Evolutionary conservation across 805 yeast genomes (phyloP).

Genomic region (Suhomyces faveliae): DNA sequence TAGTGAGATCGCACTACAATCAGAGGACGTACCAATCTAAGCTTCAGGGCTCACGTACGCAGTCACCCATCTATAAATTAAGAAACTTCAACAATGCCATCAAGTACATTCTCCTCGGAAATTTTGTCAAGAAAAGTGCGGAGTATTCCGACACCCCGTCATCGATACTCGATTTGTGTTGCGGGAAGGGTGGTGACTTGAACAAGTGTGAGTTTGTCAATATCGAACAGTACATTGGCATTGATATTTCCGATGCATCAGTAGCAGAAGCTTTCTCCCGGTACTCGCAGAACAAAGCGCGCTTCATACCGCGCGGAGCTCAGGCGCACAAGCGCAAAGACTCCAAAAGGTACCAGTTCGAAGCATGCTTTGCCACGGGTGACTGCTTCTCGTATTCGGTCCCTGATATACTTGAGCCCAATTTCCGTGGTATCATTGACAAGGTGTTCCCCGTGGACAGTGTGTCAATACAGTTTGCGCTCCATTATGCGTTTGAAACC

Average conservation of each 20-base stretch:
- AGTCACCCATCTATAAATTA: conserved; percentile 81
- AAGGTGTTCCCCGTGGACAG: conserved; percentile 79
- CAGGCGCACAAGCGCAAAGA: conserved; percentile 23
- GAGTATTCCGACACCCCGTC: conserved; percentile 20
- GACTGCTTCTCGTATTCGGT: conserved; percentile 79
- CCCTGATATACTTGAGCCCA: conserved; percentile 61
- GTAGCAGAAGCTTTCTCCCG: conserved; percentile 81
- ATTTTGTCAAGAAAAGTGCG: conserved; percentile 46
- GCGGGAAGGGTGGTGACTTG: conserved; percentile 98
- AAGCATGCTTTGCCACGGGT: conserved; percentile 85
- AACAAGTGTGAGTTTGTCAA: conserved; percentile 80
- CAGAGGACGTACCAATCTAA: conserved; percentile 73
- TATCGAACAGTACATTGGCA: conserved; percentile 77
- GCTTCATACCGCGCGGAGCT: conserved; percentile 31
- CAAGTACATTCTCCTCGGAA: conserved; percentile 79
- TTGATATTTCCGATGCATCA: conserved; percentile 89
- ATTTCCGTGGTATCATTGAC: conserved; percentile 58
- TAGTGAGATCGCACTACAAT: conserved; percentile 83
- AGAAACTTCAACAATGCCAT: conserved; percentile 90
- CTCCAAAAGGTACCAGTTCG: conserved; percentile 56
- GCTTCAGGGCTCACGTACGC: conserved; percentile 55
- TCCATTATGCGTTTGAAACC: conserved; percentile 91
- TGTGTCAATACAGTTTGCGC: conserved; percentile 87
- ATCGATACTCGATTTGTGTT: conserved; percentile 79
- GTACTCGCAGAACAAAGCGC: conserved; percentile 52